Percentiles rank a stretch among this genome's conserved stretches.
These are phyloP conservation scores for Musa schizocarpa DNA, from an alignment of 176 grass and related monocot species.

Conservation along the genomic window DNA sequence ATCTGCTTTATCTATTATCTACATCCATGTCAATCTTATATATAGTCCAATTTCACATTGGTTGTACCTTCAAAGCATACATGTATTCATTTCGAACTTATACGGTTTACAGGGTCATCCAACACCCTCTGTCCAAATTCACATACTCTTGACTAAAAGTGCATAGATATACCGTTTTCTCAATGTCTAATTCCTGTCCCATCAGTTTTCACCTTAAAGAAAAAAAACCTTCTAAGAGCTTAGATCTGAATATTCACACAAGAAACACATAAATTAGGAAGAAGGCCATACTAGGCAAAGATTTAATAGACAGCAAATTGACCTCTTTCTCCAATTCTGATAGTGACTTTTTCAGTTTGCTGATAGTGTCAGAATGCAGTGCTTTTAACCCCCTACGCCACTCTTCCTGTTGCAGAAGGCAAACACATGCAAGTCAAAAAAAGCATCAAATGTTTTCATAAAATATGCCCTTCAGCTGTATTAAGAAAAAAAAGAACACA, in stretches of 20 bases:
- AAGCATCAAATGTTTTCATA: background rate
- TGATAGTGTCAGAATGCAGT: constrained; percentile 78
- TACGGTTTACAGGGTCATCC: background rate
- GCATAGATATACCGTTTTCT: background rate
- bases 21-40: too few relatives aligned
- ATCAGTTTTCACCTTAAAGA: constrained; percentile 1
- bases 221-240: background rate
- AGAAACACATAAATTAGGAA: background rate
- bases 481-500: constrained; percentile 12
- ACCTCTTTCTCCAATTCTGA: constrained; percentile 92
- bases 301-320: constrained; percentile 23
- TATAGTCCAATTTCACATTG: too few relatives aligned
- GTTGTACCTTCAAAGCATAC: background rate
- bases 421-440: background rate
- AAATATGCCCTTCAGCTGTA: background rate
- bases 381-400: constrained; percentile 89
- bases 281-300: background rate
- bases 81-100: background rate
- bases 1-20: too few relatives aligned
- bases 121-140: background rate
- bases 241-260: background rate
- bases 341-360: constrained; percentile 88
- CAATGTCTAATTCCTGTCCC: background rate
- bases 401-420: constrained; percentile 48
- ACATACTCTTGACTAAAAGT: background rate